Base-by-base conservation (phyloP, 768 basidiomycete species). In the Macrolepiota fuliginosa region DNA sequence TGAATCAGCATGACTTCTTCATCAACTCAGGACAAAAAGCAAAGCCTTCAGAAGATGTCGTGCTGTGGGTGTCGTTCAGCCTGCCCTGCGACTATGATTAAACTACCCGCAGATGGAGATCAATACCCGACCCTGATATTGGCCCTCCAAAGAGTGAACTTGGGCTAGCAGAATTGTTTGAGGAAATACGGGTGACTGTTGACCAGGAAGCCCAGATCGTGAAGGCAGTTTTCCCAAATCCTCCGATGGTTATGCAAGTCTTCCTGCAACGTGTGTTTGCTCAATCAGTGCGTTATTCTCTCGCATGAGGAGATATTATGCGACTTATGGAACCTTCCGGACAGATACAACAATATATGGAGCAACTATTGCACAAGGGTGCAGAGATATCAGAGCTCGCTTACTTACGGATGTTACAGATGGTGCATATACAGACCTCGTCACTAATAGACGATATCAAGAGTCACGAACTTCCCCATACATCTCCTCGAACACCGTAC, bases 1-100 rank as follows among this genome's bases (percentile, higher is more conserved):
- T 99, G 58, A 99, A 98, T 69, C 97, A 99, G 71, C 97, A 99
- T 68, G 97, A 98, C 72, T 99, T 99, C 80, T 99, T 99, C 81
- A 98, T 98, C 72, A 96, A 96, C 71, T 86, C 92, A 57, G 87
- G 93, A 40, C 87, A 90, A 37, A 89, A 88, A 56, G 79, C 79
- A 35, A 81, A 81, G 62, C 74, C 81, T 13, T 74, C 76, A 42
- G 79, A 84, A 35, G 87, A 89, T 67, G 78, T 78, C n/a, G 54
- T 82, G 58, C 71, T 90, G 85, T 90, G 60, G 56, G 83, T 72
- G 17, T 35, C 37, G 35, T 37, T 54, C 54, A 52, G 35, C 10
- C 6, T 63, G 22, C 22, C 56, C 24, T 17, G n/a, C 42, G 2
- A 37, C 36, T 32, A 24, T 40, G 55, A 11, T 47, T 25, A 62